Evolutionary conservation across 2,329 filamentous ascomycete genomes (phyloP).

Genomic region (Aureobasidium sp.): DNA sequence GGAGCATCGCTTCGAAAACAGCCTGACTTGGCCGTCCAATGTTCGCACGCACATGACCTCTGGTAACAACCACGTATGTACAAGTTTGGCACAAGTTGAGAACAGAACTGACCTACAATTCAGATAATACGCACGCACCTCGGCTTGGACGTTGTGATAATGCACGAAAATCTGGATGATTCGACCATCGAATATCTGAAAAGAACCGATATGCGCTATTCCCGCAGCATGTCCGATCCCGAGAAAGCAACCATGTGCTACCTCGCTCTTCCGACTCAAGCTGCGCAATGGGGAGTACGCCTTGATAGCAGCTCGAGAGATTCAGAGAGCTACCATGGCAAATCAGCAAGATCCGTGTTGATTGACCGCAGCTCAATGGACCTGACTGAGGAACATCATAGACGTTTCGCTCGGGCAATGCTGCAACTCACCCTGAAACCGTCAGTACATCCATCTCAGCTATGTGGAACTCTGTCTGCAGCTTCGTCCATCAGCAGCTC

Average conservation of each 20-base stretch:
- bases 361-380: neutral
- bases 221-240: neutral
- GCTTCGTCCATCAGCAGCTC: neutral
- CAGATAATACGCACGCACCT: neutral
- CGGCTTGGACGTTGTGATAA: neutral
- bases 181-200: neutral
- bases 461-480: neutral
- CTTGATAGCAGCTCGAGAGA: neutral
- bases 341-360: neutral
- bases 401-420: conserved; percentile 1
- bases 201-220: neutral
- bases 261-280: neutral
- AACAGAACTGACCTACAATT: no score
- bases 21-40: neutral
- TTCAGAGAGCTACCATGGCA: neutral
- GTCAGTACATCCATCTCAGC: neutral
- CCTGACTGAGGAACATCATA: neutral
- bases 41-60: neutral
- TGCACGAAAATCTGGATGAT: neutral
- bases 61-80: neutral
- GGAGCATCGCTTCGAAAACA: neutral
- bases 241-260: neutral
- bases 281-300: neutral
- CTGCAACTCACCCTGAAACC: neutral
- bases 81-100: no score